Conservation (phyloP, 306 rosid genomes). For the Rosa multiflora region DNA sequence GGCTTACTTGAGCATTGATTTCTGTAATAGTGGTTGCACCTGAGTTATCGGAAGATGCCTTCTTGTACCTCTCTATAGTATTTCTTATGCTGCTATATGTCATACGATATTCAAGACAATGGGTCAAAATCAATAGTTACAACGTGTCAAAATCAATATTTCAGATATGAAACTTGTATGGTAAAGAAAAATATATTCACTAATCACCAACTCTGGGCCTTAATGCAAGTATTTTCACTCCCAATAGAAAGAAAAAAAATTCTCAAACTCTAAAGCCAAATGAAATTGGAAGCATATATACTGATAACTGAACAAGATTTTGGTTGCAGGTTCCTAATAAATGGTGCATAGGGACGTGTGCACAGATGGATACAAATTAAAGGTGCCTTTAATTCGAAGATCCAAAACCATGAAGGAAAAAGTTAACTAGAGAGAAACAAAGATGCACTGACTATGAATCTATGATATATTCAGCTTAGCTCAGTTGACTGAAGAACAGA, state of each 20-base stretch:
- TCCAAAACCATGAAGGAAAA: not conserved
- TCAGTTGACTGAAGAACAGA: constrained; percentile 3
- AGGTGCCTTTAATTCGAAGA: not conserved
- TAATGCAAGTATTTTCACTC: too few species aligned
- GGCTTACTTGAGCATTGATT: constrained; percentile 79
- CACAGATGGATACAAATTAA: not conserved
- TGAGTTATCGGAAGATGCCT: constrained; percentile 73
- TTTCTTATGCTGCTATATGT: constrained; percentile 53
- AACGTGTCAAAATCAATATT: not conserved
- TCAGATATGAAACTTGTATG: not conserved
- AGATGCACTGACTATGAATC: not conserved
- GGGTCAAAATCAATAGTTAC: not conserved
- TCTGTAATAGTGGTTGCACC: constrained; percentile 59
- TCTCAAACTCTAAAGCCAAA: not conserved
- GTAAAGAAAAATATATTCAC: not conserved
- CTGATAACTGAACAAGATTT: not conserved
- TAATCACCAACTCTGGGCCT: too few species aligned
- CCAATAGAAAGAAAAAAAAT: too few species aligned
- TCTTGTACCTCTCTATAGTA: constrained; percentile 89
- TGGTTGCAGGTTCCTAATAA: not conserved
- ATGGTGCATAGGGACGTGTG: not conserved
- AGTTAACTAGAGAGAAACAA: not conserved
- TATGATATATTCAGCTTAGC: not conserved
- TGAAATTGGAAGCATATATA: not conserved
- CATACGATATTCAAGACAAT: not conserved